Evolutionary conservation across 495 filamentous ascomycete species (phyloP), one percentile per base, ranked within the genome.

Genomic region (Penicillium macrosclerotiorum): DNA sequence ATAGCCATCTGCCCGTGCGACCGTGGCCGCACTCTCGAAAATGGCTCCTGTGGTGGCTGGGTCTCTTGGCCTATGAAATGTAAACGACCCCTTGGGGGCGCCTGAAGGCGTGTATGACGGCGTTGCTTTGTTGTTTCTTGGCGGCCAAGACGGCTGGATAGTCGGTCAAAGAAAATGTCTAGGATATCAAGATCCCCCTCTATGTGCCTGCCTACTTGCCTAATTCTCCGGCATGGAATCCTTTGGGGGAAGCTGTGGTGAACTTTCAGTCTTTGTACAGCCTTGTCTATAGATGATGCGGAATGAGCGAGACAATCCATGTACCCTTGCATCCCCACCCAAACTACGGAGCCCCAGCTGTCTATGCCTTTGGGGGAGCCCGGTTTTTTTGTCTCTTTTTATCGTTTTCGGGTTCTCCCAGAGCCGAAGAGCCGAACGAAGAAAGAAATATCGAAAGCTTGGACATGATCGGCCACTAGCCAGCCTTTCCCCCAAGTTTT

Each of bases 401-500:
- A n/a, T n/a, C 14, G 11, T 44, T 33, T 31, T 17, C 17, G 4
- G 12, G 8, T 20, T n/a, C 19, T 42, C 29, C 12, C 23, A 42
- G 39, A 24, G 27, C 31, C 11, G 4, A 5, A 20, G 6, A 30
- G 19, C 19, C 23, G 19, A 24, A 42, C 11, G 4, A 5, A 20
- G 6, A 30, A 20, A 37, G 23, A 20, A 24, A 3, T 12, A 23
- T 11, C 1, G 16, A 16, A 8, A 31, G 19, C 40, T 42, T 33
- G 22, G 40, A 42, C 40, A 42, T n/a, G 40, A 42, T 42, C 27
- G 29, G 29, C 40, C n/a, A n/a, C n/a, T n/a, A n/a, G n/a, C n/a
- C n/a, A n/a, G 29, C 18, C 40, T 23, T 24, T 5, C 27, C 17
- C 40, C 25, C 27, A 22, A 37, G 34, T 32, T 31, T 8, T 32